These are phyloP conservation scores for Fusarium euwallaceae DNA, from an alignment of 2,329 filamentous ascomycete species.

Conservation along the genomic window DNA sequence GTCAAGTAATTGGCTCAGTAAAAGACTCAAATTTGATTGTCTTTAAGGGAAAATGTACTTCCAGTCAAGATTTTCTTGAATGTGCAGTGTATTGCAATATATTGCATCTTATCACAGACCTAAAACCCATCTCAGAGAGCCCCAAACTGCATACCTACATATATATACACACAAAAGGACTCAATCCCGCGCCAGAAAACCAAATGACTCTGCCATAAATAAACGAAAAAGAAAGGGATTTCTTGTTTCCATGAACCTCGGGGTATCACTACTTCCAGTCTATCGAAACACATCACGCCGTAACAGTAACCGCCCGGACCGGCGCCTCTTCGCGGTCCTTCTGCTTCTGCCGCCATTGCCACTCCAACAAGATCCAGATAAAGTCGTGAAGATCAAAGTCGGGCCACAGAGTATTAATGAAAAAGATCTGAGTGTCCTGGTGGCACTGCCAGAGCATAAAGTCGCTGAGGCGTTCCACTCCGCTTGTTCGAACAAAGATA, in stretches of 20 bases:
- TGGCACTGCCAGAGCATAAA: constrained; percentile 99
- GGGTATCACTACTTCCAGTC: constrained; percentile 40
- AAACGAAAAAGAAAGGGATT: background rate
- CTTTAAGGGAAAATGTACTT: background rate
- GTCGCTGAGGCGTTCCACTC: constrained; percentile 91
- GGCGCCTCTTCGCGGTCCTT: constrained; percentile 65
- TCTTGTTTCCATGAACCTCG: constrained; percentile 27
- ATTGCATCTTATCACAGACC: background rate
- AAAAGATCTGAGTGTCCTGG: constrained; percentile 91
- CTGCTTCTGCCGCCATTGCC: constrained; percentile 78
- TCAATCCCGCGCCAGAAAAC: constrained; percentile 17
- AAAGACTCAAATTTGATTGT: background rate
- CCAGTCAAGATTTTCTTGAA: background rate
- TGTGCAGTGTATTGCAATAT: constrained; percentile 2
- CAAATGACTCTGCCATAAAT: constrained; percentile 16
- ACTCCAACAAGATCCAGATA: constrained; percentile 91
- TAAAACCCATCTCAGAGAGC: background rate
- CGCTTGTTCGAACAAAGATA: constrained; percentile 90
- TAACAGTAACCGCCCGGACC: constrained; percentile 47
- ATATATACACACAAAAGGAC: background rate
- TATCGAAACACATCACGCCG: constrained; percentile 40
- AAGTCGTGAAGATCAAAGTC: constrained; percentile 96
- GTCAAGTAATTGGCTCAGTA: background rate
- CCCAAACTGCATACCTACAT: constrained; percentile 13
- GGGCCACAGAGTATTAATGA: constrained; percentile 93